Conservation (phyloP, 257 asterid genomes). For the Henckelia pumila region DNA sequence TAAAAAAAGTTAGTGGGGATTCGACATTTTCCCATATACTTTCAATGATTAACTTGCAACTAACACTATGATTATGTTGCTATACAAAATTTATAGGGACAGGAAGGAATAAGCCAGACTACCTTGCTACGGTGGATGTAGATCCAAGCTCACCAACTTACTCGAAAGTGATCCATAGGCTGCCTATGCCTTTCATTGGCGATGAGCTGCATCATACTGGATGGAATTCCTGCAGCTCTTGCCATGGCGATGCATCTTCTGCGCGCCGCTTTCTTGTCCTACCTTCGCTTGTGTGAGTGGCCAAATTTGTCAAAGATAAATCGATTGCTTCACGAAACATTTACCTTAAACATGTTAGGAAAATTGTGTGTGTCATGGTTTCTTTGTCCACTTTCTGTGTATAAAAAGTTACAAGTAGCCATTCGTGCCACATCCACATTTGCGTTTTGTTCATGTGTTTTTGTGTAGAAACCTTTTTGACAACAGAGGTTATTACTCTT, state of each 20-base stretch:
- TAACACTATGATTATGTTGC: neutral
- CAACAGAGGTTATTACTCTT: no score
- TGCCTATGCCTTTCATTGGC: constrained; percentile 80
- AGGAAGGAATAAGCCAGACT: constrained; percentile 86
- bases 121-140: constrained; percentile 80
- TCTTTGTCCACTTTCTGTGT: no score
- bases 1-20: neutral
- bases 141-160: constrained; percentile 89
- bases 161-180: constrained; percentile 80
- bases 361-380: no score
- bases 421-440: neutral
- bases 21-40: neutral
- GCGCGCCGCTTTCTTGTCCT: constrained; percentile 75
- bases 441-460: neutral
- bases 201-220: constrained; percentile 97
- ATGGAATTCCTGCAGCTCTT: constrained; percentile 98
- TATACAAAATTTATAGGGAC: constrained; percentile 44
- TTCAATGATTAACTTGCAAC: neutral
- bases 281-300: constrained; percentile 77
- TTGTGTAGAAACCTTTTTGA: neutral
- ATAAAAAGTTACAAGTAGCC: neutral
- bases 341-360: neutral
- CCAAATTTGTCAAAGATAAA: neutral
- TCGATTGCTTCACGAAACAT: neutral
- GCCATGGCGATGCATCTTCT: constrained; percentile 76